phyloP scores from a whole-genome alignment of 2,329 filamentous ascomycete species.

The Thielaviopsis cerberus region DNA sequence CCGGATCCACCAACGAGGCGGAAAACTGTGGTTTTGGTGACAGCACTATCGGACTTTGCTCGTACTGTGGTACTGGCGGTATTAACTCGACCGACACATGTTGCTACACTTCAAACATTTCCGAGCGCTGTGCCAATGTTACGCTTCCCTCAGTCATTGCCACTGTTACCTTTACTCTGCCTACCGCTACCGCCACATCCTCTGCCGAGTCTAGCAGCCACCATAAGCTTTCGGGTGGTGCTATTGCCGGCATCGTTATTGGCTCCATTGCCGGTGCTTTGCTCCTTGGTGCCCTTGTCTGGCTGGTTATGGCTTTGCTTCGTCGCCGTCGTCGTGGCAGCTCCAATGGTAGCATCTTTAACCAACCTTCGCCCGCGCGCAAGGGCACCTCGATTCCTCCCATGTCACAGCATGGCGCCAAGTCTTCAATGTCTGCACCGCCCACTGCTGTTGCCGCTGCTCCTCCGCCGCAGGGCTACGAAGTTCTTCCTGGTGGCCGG shows the following conservation, averaged over 20 bases:
- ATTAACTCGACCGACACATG: constrained; percentile 89
- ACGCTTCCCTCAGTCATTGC: constrained; percentile 56
- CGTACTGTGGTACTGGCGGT: constrained; percentile 67
- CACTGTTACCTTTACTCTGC: constrained; percentile 40
- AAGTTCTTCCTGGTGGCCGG: constrained; percentile 66
- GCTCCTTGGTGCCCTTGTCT: constrained; percentile 49
- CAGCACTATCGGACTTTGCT: constrained; percentile 59
- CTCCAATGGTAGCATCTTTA: constrained; percentile 54
- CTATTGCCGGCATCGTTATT: constrained; percentile 78
- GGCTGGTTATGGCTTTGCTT: constrained; percentile 41
- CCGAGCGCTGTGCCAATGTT: constrained; percentile 56
- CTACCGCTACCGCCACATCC: constrained; percentile 28
- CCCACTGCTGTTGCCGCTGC: constrained; percentile 13
- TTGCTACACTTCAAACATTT: constrained; percentile 67
- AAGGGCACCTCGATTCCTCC: constrained; percentile 27
- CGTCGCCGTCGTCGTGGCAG: constrained; percentile 40
- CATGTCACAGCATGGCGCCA: constrained; percentile 14
- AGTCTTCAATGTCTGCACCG: constrained; percentile 10
- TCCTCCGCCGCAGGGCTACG: constrained; percentile 35
- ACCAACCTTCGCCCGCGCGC: constrained; percentile 65
- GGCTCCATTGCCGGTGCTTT: constrained; percentile 56
- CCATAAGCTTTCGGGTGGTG: constrained; percentile 51
- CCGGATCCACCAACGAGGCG: constrained; percentile 61
- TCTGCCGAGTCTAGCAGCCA: constrained; percentile 14
- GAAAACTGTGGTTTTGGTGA: constrained; percentile 70